These are phyloP conservation scores for Clavulina sp. DNA, from an alignment of 768 basidiomycete genomes.

Conservation along the genomic window DNA sequence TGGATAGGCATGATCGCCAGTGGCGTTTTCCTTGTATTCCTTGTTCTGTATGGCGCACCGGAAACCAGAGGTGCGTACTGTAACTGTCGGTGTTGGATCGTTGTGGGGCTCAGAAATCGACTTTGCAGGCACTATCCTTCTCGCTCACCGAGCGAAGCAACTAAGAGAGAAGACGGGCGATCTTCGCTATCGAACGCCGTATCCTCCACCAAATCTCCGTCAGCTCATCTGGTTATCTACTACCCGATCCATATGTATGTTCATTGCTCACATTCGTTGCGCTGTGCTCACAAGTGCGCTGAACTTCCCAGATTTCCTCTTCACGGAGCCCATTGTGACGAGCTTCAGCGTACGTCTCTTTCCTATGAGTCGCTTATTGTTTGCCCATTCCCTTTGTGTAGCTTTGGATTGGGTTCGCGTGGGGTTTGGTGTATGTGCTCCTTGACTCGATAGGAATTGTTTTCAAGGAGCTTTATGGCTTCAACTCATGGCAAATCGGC, in stretches of 20 bases:
- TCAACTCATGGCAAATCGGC: conserved; percentile 41
- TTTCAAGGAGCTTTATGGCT: conserved; percentile 39
- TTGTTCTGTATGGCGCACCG: not conserved
- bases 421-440: conserved; percentile 59
- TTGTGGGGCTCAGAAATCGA: no score
- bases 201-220: conserved; percentile 37
- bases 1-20: conserved; percentile 48
- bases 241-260: conserved; percentile 53
- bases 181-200: conserved; percentile 42
- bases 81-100: no score
- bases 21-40: conserved; percentile 18
- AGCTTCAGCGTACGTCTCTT: conserved; percentile 43
- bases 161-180: conserved; percentile 51
- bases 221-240: conserved; percentile 51
- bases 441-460: conserved; percentile 44
- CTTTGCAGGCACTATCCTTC: no score
- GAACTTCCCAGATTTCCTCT: conserved; percentile 33
- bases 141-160: conserved; percentile 44
- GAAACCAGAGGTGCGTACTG: not conserved
- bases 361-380: no score
- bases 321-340: conserved; percentile 57
- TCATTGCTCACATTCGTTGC: conserved; percentile 6
- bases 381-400: conserved; percentile 15
- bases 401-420: conserved; percentile 58
- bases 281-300: conserved; percentile 9